These are phyloP conservation scores for Dicorynia guianensis DNA, from an alignment of 306 rosid genomes.

Conservation along the genomic window DNA sequence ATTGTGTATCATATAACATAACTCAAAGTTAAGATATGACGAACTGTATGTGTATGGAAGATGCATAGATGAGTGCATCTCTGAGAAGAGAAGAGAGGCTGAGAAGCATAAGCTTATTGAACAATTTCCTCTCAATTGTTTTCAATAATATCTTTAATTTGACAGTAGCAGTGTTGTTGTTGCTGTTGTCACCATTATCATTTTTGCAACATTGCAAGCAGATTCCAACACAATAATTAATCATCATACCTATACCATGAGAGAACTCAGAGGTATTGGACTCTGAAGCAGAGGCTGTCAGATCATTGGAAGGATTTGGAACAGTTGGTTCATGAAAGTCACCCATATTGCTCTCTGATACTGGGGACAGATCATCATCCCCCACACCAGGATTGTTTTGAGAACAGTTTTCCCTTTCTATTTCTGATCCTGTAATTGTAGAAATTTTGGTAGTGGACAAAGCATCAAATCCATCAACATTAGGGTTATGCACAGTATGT, in stretches of 20 bases:
- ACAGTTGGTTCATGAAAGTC: conserved; percentile 50
- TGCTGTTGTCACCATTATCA: too few species aligned
- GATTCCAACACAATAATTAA: conserved; percentile 5
- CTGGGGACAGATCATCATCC: conserved; percentile 48
- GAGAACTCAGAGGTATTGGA: conserved; percentile 47
- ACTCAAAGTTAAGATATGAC: conserved; percentile 21
- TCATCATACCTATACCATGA: conserved; percentile 64
- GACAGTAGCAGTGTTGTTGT: not conserved
- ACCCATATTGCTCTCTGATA: conserved; percentile 46
- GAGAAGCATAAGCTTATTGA: not conserved
- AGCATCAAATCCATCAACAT: conserved; percentile 47
- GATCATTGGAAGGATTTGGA: conserved; percentile 42
- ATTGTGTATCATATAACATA: not conserved
- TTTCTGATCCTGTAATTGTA: conserved; percentile 50
- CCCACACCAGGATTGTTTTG: conserved; percentile 48
- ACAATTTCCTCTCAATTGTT: conserved; percentile 8
- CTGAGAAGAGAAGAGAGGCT: conserved; percentile 1
- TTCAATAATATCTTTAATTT: conserved; percentile 2
- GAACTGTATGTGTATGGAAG: not conserved
- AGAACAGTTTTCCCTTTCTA: conserved; percentile 48
- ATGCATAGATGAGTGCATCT: not conserved
- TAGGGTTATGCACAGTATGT: conserved; percentile 30
- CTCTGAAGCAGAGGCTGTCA: conserved; percentile 50
- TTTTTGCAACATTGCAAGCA: too few species aligned
- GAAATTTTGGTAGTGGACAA: conserved; percentile 44